Percentiles rank a stretch among this genome's conserved stretches.
phyloP scores from a whole-genome alignment of 176 grass and related monocot species.

The Aegilops longissima region DNA sequence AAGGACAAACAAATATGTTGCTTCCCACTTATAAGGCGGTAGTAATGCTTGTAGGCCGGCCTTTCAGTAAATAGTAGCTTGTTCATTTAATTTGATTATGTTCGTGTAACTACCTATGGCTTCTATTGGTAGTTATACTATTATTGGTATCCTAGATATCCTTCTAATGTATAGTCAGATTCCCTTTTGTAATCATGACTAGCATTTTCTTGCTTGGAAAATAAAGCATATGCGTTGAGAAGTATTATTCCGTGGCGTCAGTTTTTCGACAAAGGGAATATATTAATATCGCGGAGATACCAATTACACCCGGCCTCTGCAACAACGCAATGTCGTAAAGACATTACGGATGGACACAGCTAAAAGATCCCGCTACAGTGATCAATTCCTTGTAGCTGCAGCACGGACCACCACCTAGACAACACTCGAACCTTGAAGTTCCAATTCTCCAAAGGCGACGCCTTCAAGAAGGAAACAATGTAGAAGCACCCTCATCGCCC shows the following conservation, averaged over 20 bases:
- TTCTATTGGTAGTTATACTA: not conserved
- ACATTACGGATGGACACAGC: too few relatives aligned
- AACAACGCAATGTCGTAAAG: too few relatives aligned
- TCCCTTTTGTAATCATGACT: slow-evolving; percentile 17
- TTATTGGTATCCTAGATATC: not conserved
- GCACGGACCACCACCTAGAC: too few relatives aligned
- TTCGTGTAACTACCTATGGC: not conserved
- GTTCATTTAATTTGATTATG: slow-evolving; percentile 18
- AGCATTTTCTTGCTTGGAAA: slow-evolving; percentile 33
- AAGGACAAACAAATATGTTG: slow-evolving; percentile 46
- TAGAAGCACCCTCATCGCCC: too few relatives aligned
- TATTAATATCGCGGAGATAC: too few relatives aligned
- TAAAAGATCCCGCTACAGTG: too few relatives aligned
- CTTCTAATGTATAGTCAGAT: not conserved
- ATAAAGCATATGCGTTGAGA: not conserved
- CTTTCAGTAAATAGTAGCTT: slow-evolving; percentile 39
- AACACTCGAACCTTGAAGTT: too few relatives aligned
- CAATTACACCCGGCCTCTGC: too few relatives aligned
- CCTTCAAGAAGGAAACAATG: too few relatives aligned
- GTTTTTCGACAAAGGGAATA: too few relatives aligned
- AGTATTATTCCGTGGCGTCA: not conserved
- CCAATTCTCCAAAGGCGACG: too few relatives aligned
- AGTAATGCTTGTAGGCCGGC: not conserved
- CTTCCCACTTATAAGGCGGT: slow-evolving; percentile 43
- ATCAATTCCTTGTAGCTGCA: too few relatives aligned